Evolutionary conservation across 768 basidiomycete species (phyloP), one percentile per base, ranked within the genome.

Genomic region (Mycena capillaripes): DNA sequence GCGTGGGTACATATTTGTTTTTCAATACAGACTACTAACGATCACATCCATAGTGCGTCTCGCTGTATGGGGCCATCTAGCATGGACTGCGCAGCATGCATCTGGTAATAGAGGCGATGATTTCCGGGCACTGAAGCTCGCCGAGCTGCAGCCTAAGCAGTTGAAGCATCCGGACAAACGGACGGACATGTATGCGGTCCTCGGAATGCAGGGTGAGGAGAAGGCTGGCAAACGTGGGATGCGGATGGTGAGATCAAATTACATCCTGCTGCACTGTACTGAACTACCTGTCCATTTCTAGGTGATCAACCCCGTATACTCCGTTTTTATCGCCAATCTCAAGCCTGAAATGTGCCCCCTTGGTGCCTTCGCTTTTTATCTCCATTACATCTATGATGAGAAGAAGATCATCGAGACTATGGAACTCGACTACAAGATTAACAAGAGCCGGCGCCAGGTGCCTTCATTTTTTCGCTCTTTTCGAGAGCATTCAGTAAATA

Each of bases 41-140:
- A 10, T 9, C 40, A 11, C 40, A 11, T 52, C 27, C 25, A 14
- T 16, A 80, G 78, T 80, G 8, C 62, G 71, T 14, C 64, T 74
- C 3, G 62, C 69, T 8, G 70, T 81, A 25, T 77, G 74, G 53
- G 79, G 81, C 0, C 80, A 81, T 58, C 77, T 81, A 12, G 69
- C 77, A 10, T 82, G 81, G 80, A 78, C 76, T 10, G 60, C 66
- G 5, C 79, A 80, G 66, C 69, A 79, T 68, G 79, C 79, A n/a
- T 72, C 70, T 17, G 81, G 81, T 12, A 82, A 81, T 44, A 76
- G 79, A 17, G 80, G 81, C 21, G 79, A 82, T 58, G 81, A 81
- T 48, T 72, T 82, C 30, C 75, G 76, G 4, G 71, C 77, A 0
- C 74, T 81, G 7, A 73, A 70, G 55, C 75, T 82, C 3, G 66